These are phyloP conservation scores for Backusella macrospora DNA, from an alignment of 192 early-diverging fungal species.

Conservation along the genomic window DNA sequence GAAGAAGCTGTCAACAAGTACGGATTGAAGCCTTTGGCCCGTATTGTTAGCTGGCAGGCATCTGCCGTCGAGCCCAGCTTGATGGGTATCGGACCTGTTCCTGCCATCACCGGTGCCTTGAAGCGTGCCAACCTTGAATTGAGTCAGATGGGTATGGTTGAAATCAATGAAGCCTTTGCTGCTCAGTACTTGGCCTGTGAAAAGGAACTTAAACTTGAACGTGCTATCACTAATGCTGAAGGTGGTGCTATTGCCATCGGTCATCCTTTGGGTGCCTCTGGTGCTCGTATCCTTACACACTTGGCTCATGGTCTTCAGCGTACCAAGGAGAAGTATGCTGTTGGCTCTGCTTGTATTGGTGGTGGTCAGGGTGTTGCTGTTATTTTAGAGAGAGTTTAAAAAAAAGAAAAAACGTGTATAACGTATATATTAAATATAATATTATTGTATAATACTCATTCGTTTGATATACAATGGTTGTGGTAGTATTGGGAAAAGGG, in stretches of 20 bases:
- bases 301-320: conserved; percentile 83
- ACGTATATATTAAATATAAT: not conserved
- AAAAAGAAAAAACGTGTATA: not conserved
- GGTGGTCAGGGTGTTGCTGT: conserved; percentile 70
- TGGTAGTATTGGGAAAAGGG: too few species aligned
- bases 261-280: conserved; percentile 95
- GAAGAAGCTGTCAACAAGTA: conserved; percentile 84
- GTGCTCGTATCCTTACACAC: conserved; percentile 91
- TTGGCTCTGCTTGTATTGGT: conserved; percentile 96
- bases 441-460: not conserved
- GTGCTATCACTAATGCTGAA: conserved; percentile 77
- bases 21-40: conserved; percentile 81
- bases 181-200: conserved; percentile 88
- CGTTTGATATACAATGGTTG: not conserved
- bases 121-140: conserved; percentile 76
- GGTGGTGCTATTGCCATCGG: conserved; percentile 95
- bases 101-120: conserved; percentile 85
- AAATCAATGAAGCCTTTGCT: conserved; percentile 99
- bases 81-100: conserved; percentile 97
- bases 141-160: conserved; percentile 87
- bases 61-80: conserved; percentile 90
- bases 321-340: conserved; percentile 81
- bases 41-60: conserved; percentile 82
- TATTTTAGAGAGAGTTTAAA: conserved; percentile 44
- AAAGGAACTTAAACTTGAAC: conserved; percentile 85